A percentile compares a stretch with the other conserved stretches of the same genome.
Conservation (phyloP, 1,284 basidiomycete species). For the Vanrija pseudolonga region DNA sequence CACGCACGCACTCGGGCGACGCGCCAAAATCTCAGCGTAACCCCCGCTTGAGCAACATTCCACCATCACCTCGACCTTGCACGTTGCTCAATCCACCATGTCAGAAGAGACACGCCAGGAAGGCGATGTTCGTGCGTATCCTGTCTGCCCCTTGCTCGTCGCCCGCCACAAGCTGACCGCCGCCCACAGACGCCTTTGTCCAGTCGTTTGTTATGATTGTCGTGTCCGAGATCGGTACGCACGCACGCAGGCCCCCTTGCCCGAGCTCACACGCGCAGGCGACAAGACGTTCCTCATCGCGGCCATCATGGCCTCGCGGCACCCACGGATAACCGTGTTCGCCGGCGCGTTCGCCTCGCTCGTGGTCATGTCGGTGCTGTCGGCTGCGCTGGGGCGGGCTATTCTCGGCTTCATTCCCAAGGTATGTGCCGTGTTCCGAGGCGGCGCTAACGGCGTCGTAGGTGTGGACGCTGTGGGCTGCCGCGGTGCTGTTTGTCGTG, state of each 20-base stretch:
- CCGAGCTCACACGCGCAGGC: conserved; percentile 51
- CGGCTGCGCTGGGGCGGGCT: conserved; percentile 79
- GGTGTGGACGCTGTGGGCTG: conserved; percentile 51
- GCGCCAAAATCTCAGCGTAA: too few species aligned
- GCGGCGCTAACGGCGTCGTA: conserved; percentile 8
- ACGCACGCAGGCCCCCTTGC: not conserved
- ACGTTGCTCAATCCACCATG: conserved; percentile 1
- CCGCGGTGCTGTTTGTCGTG: conserved; percentile 75
- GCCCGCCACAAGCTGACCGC: conserved; percentile 3
- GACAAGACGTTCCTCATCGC: conserved; percentile 99
- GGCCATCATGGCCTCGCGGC: conserved; percentile 94
- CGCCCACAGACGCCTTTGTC: conserved; percentile 55
- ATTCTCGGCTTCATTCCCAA: conserved; percentile 77
- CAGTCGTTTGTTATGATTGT: conserved; percentile 85
- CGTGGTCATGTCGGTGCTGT: conserved; percentile 86
- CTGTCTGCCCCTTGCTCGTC: not conserved
- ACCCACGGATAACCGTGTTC: conserved; percentile 81
- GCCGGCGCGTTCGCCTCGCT: conserved; percentile 83
- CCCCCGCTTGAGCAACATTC: too few species aligned
- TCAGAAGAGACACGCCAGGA: conserved; percentile 1
- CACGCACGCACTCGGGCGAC: too few species aligned
- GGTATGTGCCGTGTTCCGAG: conserved; percentile 28
- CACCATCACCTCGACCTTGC: not conserved
- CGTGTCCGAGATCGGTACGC: conserved; percentile 67
- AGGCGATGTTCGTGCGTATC: conserved; percentile 10